These are phyloP conservation scores for Durio zibethinus DNA, from an alignment of 345 rosid species.

Conservation along the genomic window DNA sequence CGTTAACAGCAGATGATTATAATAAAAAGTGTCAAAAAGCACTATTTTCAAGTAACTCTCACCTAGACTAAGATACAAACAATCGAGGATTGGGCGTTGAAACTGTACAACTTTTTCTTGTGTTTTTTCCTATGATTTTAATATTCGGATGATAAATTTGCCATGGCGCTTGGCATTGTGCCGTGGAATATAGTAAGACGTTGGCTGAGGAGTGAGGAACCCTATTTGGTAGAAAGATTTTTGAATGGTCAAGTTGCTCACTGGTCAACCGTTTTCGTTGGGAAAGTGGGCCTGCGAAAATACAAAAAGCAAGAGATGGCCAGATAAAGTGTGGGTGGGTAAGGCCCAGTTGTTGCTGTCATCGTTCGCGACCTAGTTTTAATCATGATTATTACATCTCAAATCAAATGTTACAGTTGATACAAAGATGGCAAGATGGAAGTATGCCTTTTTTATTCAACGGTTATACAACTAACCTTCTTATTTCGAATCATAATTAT, in stretches of 20 bases:
- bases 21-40: neutral
- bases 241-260: neutral
- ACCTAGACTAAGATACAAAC: constrained; percentile 11
- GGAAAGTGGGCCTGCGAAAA: neutral
- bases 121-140: neutral
- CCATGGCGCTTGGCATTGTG: neutral
- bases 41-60: constrained; percentile 1
- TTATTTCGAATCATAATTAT: too few species aligned
- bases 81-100: neutral
- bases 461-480: too few species aligned
- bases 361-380: constrained; percentile 25
- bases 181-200: neutral
- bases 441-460: too few species aligned
- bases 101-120: neutral
- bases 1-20: neutral
- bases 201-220: neutral
- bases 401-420: too few species aligned
- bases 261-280: neutral
- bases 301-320: constrained; percentile 10
- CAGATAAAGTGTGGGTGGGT: constrained; percentile 22
- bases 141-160: neutral
- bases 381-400: too few species aligned
- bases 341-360: constrained; percentile 46
- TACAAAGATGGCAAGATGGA: too few species aligned
- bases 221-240: neutral